Percentiles rank a stretch among this genome's conserved stretches.
Evolutionary conservation across 129 eudicot genomes (phyloP).

Genomic region (Flaveria brownii): DNA sequence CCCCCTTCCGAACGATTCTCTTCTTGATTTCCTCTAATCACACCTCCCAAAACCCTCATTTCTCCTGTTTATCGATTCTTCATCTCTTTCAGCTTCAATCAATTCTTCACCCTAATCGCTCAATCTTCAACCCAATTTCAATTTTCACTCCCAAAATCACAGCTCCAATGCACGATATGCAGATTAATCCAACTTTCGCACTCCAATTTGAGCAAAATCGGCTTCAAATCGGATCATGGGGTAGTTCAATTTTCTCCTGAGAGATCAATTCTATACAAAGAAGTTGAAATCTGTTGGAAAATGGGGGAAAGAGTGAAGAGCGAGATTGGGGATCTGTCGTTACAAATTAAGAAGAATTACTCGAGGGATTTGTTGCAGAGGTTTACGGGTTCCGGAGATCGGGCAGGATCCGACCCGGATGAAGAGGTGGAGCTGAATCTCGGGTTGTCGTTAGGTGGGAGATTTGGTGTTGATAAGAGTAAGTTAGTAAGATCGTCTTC

Average conservation of each 20-base stretch:
- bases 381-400: conserved; percentile 36
- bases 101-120: neutral
- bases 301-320: conserved; percentile 44
- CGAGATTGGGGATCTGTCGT: conserved; percentile 36
- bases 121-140: neutral
- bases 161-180: conserved; percentile 29
- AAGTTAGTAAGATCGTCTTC: conserved; percentile 67
- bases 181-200: conserved; percentile 22
- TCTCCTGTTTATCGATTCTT: neutral
- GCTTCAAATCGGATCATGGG: conserved; percentile 38
- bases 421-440: conserved; percentile 70
- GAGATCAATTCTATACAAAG: neutral
- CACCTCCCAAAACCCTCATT: neutral
- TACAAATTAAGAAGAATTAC: conserved; percentile 26
- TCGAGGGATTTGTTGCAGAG: conserved; percentile 72
- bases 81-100: neutral
- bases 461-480: conserved; percentile 84
- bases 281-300: conserved; percentile 25
- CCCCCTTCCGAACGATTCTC: conserved; percentile 25
- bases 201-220: conserved; percentile 30
- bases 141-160: neutral
- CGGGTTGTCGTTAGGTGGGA: conserved; percentile 87
- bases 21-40: conserved; percentile 25
- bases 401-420: conserved; percentile 41
- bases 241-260: conserved; percentile 9